Evolutionary conservation across 345 rosid genomes (phyloP).

Genomic region (Mercurialis annua): DNA sequence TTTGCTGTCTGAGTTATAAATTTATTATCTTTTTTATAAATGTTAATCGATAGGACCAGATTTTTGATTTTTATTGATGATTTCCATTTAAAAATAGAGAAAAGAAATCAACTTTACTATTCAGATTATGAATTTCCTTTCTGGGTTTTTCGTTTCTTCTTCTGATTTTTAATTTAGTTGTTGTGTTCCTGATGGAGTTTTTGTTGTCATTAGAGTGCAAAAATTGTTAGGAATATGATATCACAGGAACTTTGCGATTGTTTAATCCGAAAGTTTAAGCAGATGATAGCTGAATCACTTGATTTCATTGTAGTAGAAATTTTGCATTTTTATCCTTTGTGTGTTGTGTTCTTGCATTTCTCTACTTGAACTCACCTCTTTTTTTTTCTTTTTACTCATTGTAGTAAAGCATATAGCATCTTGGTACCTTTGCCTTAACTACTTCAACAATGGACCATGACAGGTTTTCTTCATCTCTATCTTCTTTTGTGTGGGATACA

Average conservation of each 20-base stretch:
- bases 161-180: background rate
- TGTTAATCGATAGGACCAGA: background rate
- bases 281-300: background rate
- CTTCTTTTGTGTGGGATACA: background rate
- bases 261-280: background rate
- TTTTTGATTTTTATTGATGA: background rate
- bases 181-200: background rate
- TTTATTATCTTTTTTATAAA: background rate
- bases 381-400: background rate
- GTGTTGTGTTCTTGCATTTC: background rate
- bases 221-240: background rate
- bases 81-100: too few species aligned
- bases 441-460: conserved; percentile 6
- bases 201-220: background rate
- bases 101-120: background rate
- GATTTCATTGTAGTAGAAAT: background rate
- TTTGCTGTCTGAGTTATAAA: background rate
- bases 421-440: background rate
- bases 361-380: background rate
- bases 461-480: background rate
- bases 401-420: background rate
- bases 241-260: background rate
- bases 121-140: background rate
- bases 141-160: background rate
- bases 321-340: background rate